Percentiles rank a stretch among this genome's conserved stretches.
phyloP scores from a whole-genome alignment of 768 basidiomycete genomes.

The Mycena capillaripes region DNA sequence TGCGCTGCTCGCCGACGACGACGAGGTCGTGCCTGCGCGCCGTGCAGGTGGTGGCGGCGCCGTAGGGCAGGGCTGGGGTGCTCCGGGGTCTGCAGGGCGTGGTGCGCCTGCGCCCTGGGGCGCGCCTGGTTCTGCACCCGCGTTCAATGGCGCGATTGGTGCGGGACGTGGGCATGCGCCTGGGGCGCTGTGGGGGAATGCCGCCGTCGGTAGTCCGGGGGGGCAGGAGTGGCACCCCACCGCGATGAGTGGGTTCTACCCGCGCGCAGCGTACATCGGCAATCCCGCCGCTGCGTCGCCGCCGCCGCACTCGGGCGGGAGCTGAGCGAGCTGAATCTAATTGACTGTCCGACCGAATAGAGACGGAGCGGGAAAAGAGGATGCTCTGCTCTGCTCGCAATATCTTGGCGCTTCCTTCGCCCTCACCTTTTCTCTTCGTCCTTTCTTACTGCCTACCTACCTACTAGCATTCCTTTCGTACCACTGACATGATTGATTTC shows the following conservation, averaged over 20 bases:
- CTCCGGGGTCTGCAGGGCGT: conserved; percentile 60
- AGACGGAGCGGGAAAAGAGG: not conserved
- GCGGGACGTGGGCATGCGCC: conserved; percentile 52
- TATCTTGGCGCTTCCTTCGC: conserved; percentile 17
- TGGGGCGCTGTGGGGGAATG: conserved; percentile 58
- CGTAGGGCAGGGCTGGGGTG: conserved; percentile 65
- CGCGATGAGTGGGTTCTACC: conserved; percentile 55
- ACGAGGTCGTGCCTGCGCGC: conserved; percentile 74
- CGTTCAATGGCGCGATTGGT: conserved; percentile 40
- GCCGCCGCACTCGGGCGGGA: conserved; percentile 56
- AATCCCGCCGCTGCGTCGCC: conserved; percentile 68
- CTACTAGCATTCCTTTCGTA: conserved; percentile 30
- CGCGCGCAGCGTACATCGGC: conserved; percentile 58
- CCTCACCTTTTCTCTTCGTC: not conserved
- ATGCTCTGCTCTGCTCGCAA: conserved; percentile 1
- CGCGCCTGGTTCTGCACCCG: conserved; percentile 50
- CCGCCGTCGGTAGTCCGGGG: conserved; percentile 44
- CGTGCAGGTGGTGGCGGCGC: conserved; percentile 61
- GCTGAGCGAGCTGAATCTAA: conserved; percentile 23
- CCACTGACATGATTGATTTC: conserved; percentile 35
- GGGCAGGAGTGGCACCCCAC: conserved; percentile 66
- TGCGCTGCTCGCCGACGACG: conserved; percentile 83
- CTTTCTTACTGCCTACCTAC: conserved; percentile 10
- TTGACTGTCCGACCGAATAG: not conserved
- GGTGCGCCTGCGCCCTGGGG: conserved; percentile 64